Percentiles rank a stretch among this genome's conserved stretches.
Evolutionary conservation across 2,329 filamentous ascomycete genomes (phyloP).

Genomic region (Paramyrothecium roridum): DNA sequence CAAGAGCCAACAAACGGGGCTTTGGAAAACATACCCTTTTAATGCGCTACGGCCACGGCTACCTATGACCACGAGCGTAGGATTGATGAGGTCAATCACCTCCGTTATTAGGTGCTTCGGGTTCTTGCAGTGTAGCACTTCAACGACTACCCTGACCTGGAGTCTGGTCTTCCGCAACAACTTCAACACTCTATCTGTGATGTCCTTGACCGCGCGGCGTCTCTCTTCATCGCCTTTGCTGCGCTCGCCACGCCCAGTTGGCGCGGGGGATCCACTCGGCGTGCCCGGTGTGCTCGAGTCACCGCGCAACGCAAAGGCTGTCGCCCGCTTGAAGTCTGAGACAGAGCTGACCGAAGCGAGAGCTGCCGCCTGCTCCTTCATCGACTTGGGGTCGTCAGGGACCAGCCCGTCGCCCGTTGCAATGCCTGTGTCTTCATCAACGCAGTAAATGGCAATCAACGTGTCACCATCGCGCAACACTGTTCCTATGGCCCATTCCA

Average conservation of each 20-base stretch:
- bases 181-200: constrained; percentile 81
- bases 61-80: constrained; percentile 89
- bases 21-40: constrained; percentile 68
- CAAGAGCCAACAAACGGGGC: not conserved
- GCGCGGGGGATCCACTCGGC: constrained; percentile 39
- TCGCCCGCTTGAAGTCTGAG: constrained; percentile 26
- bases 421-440: constrained; percentile 80
- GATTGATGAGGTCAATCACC: constrained; percentile 89
- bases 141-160: constrained; percentile 89
- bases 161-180: constrained; percentile 86
- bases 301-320: constrained; percentile 20
- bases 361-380: constrained; percentile 71
- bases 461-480: constrained; percentile 93
- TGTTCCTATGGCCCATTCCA: constrained; percentile 97
- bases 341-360: constrained; percentile 56
- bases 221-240: constrained; percentile 73
- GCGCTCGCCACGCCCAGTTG: constrained; percentile 44
- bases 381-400: constrained; percentile 70
- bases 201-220: constrained; percentile 73
- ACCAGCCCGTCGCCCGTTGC: constrained; percentile 48
- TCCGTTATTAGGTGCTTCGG: constrained; percentile 95
- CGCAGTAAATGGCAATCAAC: constrained; percentile 86
- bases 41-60: constrained; percentile 87
- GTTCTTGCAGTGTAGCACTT: constrained; percentile 98
- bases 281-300: constrained; percentile 33